Conservation (phyloP, 75 land plant species). For the Picea glauca region DNA sequence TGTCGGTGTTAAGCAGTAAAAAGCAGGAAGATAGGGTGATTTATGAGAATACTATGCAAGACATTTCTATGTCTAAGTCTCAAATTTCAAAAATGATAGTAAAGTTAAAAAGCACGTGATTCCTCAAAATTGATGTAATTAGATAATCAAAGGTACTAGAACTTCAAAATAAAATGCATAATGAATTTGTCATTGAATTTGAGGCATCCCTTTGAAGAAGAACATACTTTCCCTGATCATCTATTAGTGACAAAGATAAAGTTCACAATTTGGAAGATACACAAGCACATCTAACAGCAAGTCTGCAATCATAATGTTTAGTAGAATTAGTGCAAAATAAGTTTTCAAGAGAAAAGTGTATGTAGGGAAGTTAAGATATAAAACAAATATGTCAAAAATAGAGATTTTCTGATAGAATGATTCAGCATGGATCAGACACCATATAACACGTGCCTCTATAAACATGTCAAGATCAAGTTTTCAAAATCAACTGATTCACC, state of each 20-base stretch:
- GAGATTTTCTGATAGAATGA: background rate
- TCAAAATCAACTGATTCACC: constrained; percentile 4
- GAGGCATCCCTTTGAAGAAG: background rate
- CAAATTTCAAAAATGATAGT: background rate
- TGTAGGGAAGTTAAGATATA: background rate
- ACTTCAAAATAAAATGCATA: background rate
- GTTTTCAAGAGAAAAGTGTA: background rate
- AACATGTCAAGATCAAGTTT: background rate
- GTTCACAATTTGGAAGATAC: background rate
- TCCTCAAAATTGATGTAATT: background rate
- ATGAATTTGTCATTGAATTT: background rate
- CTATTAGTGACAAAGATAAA: background rate
- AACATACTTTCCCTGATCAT: background rate
- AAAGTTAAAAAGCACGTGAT: background rate
- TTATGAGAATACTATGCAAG: background rate
- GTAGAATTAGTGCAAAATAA: background rate
- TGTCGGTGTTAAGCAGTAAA: background rate
- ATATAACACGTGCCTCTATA: background rate
- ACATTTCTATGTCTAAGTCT: background rate
- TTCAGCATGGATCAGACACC: constrained; percentile 4
- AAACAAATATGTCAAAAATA: background rate
- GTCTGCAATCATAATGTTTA: background rate
- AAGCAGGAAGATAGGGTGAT: background rate
- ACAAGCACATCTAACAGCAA: constrained; percentile 5
- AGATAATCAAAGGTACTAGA: background rate